These are phyloP conservation scores for Amauroascus verrucosus DNA, from an alignment of 2,329 filamentous ascomycete species.

Conservation along the genomic window DNA sequence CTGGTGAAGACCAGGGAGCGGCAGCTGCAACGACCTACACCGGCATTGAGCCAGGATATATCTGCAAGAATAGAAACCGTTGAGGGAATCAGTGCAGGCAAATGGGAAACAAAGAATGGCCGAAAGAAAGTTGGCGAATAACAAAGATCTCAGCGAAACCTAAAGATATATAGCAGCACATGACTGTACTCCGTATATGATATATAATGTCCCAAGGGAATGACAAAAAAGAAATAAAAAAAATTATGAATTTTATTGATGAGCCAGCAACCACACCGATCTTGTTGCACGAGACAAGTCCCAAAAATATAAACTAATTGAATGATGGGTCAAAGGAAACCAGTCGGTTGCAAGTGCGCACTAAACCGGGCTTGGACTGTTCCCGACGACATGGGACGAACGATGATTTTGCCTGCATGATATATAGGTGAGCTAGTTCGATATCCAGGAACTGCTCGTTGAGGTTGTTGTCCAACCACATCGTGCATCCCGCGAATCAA, in stretches of 20 bases:
- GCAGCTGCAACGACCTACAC: constrained; percentile 3
- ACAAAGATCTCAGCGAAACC: constrained; percentile 10
- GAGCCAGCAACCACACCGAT: constrained; percentile 8
- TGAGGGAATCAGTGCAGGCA: constrained; percentile 9
- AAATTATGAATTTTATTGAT: constrained; percentile 1
- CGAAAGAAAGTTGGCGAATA: constrained; percentile 9
- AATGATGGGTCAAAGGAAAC: constrained; percentile 8
- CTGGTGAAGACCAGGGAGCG: background rate
- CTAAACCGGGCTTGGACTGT: constrained; percentile 2
- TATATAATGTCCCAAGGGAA: constrained; percentile 3
- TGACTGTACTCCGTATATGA: constrained; percentile 9
- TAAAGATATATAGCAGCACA: constrained; percentile 10
- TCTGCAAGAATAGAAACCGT: constrained; percentile 10
- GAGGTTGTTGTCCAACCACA: constrained; percentile 10
- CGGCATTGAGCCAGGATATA: constrained; percentile 10
- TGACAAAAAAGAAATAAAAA: background rate
- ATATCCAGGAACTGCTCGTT: constrained; percentile 6
- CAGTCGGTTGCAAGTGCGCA: constrained; percentile 1
- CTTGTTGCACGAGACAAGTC: constrained; percentile 8
- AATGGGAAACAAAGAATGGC: constrained; percentile 10
- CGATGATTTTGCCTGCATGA: constrained; percentile 10
- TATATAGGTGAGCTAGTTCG: constrained; percentile 10
- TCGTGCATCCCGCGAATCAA: constrained; percentile 5
- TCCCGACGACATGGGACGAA: constrained; percentile 10
- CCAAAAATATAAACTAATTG: constrained; percentile 6